These are phyloP conservation scores for Tirmania nivea DNA, from an alignment of 495 filamentous ascomycete species.

Conservation along the genomic window DNA sequence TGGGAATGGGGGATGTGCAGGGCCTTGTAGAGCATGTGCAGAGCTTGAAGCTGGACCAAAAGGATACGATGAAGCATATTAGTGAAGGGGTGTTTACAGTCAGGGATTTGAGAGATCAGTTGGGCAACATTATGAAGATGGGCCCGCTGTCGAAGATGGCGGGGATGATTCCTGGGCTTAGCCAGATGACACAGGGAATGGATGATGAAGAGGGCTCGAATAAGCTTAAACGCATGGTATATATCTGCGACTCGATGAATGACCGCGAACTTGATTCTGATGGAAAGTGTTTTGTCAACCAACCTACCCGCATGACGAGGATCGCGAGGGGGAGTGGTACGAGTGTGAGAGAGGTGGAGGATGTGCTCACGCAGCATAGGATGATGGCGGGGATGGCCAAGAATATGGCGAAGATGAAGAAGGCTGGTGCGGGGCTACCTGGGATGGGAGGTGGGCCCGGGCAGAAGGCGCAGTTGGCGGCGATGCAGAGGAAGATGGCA, in stretches of 20 bases:
- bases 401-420: slow-evolving; percentile 93
- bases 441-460: slow-evolving; percentile 32
- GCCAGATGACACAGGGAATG: slow-evolving; percentile 78
- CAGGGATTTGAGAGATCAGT: slow-evolving; percentile 82
- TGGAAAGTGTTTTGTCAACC: slow-evolving; percentile 78
- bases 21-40: slow-evolving; percentile 95
- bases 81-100: slow-evolving; percentile 89
- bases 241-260: slow-evolving; percentile 97
- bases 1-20: slow-evolving; percentile 94
- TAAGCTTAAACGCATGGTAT: slow-evolving; percentile 95
- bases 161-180: slow-evolving; percentile 92
- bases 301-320: slow-evolving; percentile 84
- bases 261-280: slow-evolving; percentile 83
- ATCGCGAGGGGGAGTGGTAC: slow-evolving; percentile 80
- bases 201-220: slow-evolving; percentile 85
- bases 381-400: slow-evolving; percentile 99
- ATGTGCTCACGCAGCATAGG: slow-evolving; percentile 85
- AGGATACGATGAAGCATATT: slow-evolving; percentile 98
- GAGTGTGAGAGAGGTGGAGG: slow-evolving; percentile 82
- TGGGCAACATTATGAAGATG: slow-evolving; percentile 99
- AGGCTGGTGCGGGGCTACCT: slow-evolving; percentile 48
- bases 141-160: slow-evolving; percentile 92
- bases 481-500: slow-evolving; percentile 87
- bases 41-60: slow-evolving; percentile 85
- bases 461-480: slow-evolving; percentile 84